Evolutionary conservation across 2,329 filamentous ascomycete species (phyloP).

Genomic region (Beauveria varroae): DNA sequence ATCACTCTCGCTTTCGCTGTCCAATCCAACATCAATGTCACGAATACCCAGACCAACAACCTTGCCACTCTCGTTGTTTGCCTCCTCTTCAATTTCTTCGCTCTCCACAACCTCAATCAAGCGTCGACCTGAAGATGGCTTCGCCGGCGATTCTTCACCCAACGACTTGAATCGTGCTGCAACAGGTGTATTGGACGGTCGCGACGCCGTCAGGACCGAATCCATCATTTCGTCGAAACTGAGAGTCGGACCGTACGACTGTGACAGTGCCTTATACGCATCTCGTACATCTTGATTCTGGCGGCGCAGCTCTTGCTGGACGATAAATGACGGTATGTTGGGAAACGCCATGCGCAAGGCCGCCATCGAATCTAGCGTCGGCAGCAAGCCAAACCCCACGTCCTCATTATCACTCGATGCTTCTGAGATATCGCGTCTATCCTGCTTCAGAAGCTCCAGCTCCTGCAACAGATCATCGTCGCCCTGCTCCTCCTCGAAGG

Average conservation of each 20-base stretch:
- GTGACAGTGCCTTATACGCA: slow-evolving; percentile 30
- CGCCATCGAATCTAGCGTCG: slow-evolving; percentile 15
- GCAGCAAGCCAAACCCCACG: slow-evolving; percentile 4
- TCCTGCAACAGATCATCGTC: slow-evolving; percentile 7
- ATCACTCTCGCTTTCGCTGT: not conserved
- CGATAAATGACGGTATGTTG: slow-evolving; percentile 25
- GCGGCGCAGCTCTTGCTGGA: slow-evolving; percentile 28
- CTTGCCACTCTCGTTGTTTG: not conserved
- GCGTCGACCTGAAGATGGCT: not conserved
- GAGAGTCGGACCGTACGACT: slow-evolving; percentile 24
- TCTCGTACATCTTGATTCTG: slow-evolving; percentile 26
- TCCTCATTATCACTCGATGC: slow-evolving; percentile 13
- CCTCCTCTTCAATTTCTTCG: not conserved
- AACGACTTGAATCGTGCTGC: not conserved
- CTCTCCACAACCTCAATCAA: slow-evolving; percentile 15
- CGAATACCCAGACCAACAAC: not conserved
- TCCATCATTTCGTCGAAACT: slow-evolving; percentile 28
- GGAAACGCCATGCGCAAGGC: slow-evolving; percentile 39
- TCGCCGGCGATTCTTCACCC: not conserved
- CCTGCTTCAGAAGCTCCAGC: slow-evolving; percentile 7
- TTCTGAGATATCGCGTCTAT: slow-evolving; percentile 9
- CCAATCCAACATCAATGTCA: not conserved
- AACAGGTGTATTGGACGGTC: not conserved
- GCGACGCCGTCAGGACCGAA: slow-evolving; percentile 16
- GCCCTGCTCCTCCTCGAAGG: slow-evolving; percentile 1